These are phyloP conservation scores for Stromatinia cepivora DNA, from an alignment of 2,329 filamentous ascomycete genomes.

Conservation along the genomic window DNA sequence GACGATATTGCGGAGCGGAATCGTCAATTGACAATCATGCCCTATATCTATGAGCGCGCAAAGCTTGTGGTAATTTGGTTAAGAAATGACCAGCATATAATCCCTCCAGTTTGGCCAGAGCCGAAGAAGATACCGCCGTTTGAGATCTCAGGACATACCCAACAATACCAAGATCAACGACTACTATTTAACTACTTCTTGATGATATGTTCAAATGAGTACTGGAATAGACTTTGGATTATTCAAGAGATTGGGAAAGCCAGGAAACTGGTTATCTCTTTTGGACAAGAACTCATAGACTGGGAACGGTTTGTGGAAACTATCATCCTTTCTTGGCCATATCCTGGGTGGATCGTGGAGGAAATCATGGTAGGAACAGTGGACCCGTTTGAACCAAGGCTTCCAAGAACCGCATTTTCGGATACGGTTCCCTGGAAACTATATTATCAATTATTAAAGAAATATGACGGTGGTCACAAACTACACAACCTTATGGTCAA, in stretches of 20 bases:
- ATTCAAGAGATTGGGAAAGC: conserved; percentile 39
- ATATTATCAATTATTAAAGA: conserved; percentile 26
- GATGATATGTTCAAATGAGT: conserved; percentile 28
- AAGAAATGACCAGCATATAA: not conserved
- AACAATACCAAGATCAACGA: not conserved
- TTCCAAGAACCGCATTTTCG: not conserved
- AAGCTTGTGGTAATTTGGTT: conserved; percentile 25
- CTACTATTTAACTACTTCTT: not conserved
- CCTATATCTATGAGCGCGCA: conserved; percentile 24
- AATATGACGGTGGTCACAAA: conserved; percentile 26
- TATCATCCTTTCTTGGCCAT: not conserved
- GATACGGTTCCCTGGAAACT: conserved; percentile 29
- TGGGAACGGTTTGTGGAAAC: conserved; percentile 20
- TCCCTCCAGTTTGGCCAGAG: not conserved
- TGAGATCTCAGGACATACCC: not conserved
- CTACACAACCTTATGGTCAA: conserved; percentile 32
- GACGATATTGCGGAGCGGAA: conserved; percentile 23
- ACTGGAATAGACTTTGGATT: conserved; percentile 36
- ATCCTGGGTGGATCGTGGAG: not conserved
- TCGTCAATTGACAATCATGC: conserved; percentile 25
- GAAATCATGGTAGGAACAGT: not conserved
- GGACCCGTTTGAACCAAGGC: not conserved
- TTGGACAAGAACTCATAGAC: conserved; percentile 26
- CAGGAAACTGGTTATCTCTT: conserved; percentile 33
- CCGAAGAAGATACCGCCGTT: not conserved